These are phyloP conservation scores for Coemansia sp. DNA, from an alignment of 371 early-diverging fungal genomes.

Conservation along the genomic window DNA sequence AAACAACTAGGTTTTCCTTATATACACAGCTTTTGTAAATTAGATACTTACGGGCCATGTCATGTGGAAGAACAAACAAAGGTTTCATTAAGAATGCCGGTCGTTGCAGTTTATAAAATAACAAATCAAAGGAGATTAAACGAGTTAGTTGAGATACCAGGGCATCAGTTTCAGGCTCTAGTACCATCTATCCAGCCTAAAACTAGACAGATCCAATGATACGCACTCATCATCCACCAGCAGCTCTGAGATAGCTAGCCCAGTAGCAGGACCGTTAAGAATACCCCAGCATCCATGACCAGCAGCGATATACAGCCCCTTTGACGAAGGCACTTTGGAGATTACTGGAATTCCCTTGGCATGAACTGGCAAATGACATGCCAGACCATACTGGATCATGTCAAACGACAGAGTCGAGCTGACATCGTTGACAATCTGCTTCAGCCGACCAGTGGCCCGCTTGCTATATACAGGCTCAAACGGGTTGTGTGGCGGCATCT, in stretches of 20 bases:
- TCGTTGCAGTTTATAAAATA: background rate
- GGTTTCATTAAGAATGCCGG: background rate
- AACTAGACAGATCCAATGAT: slow-evolving; percentile 50
- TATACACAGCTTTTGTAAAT: no score
- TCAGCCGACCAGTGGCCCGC: slow-evolving; percentile 44
- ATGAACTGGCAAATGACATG: slow-evolving; percentile 65
- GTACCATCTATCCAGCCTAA: slow-evolving; percentile 46
- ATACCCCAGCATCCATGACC: slow-evolving; percentile 78
- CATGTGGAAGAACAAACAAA: no score
- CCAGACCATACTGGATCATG: slow-evolving; percentile 53
- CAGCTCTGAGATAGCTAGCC: slow-evolving; percentile 64
- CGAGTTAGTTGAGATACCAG: background rate
- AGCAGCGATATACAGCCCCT: slow-evolving; percentile 59
- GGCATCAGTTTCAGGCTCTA: background rate
- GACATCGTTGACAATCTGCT: slow-evolving; percentile 50
- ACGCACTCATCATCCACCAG: slow-evolving; percentile 54
- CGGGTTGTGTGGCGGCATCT: slow-evolving; percentile 52
- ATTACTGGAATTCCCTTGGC: slow-evolving; percentile 60
- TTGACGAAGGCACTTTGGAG: slow-evolving; percentile 56
- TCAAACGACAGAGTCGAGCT: slow-evolving; percentile 49
- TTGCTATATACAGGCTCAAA: slow-evolving; percentile 49
- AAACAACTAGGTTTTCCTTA: no score
- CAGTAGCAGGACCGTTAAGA: slow-evolving; percentile 66
- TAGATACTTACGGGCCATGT: no score
- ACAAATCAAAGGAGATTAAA: background rate